Evolutionary conservation across 2,329 filamentous ascomycete species (phyloP).

Genomic region (Thelonectria rubi): DNA sequence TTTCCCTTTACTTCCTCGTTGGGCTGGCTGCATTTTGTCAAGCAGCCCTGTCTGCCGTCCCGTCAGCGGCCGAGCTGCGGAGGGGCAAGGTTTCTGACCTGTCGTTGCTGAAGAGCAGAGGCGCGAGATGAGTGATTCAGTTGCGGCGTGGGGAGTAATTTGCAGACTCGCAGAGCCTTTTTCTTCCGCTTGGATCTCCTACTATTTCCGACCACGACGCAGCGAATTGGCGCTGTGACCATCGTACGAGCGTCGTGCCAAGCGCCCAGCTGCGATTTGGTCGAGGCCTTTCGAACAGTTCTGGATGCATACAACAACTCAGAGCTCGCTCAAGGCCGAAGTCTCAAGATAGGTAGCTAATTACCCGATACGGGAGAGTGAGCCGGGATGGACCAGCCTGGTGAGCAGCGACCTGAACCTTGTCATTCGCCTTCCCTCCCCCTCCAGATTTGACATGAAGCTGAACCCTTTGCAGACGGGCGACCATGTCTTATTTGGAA

Average conservation of each 20-base stretch:
- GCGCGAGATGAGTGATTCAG: slow-evolving; percentile 29
- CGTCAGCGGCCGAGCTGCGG: slow-evolving; percentile 17
- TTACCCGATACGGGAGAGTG: slow-evolving; percentile 25
- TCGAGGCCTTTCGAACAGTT: slow-evolving; percentile 25
- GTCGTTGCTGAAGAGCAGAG: slow-evolving; percentile 14
- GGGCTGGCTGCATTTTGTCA: slow-evolving; percentile 29
- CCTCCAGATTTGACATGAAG: slow-evolving; percentile 35
- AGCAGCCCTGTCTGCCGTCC: slow-evolving; percentile 26
- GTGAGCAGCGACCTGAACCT: slow-evolving; percentile 11
- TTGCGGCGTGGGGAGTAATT: slow-evolving; percentile 34
- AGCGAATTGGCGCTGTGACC: slow-evolving; percentile 17
- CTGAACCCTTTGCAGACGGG: slow-evolving; percentile 34
- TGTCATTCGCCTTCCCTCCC: slow-evolving; percentile 15
- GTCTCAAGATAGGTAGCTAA: slow-evolving; percentile 11
- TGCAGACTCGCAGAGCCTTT: slow-evolving; percentile 25
- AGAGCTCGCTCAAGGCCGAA: slow-evolving; percentile 13
- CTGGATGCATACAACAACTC: slow-evolving; percentile 22
- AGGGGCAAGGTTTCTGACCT: slow-evolving; percentile 22
- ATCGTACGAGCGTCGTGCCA: slow-evolving; percentile 40
- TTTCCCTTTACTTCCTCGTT: slow-evolving; percentile 25
- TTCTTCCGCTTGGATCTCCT: slow-evolving; percentile 19
- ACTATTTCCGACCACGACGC: slow-evolving; percentile 15
- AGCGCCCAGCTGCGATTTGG: slow-evolving; percentile 30
- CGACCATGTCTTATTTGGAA: slow-evolving; percentile 29
- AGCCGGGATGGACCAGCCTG: slow-evolving; percentile 22